Conservation (phyloP, 257 asterid species). For the Solanum chmielewskii region DNA sequence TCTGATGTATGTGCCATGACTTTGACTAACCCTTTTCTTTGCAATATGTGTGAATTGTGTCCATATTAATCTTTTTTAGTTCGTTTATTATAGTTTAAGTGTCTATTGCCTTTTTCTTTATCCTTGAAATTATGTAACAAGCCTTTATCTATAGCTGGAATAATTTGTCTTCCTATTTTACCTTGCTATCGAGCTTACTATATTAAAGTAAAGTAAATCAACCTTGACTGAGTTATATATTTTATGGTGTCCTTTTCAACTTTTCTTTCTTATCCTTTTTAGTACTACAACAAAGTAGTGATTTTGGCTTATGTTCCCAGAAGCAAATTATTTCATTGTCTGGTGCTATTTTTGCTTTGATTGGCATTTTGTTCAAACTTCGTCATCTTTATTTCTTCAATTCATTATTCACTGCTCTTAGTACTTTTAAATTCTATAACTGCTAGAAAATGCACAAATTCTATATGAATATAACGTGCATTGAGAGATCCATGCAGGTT, state of each 20-base stretch:
- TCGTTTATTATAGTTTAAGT: background rate
- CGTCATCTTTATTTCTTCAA: background rate
- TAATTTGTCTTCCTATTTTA: background rate
- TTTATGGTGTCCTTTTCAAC: background rate
- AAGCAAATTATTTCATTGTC: background rate
- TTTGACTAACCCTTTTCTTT: background rate
- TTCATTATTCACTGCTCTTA: background rate
- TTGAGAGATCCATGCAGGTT: conserved; percentile 30
- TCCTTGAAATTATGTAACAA: background rate
- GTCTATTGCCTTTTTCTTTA: background rate
- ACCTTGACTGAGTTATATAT: background rate
- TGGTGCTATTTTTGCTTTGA: background rate
- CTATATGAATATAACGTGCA: background rate
- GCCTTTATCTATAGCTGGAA: background rate
- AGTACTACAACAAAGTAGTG: background rate
- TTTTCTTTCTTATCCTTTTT: background rate
- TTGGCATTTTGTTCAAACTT: background rate
- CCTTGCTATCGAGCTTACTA: background rate
- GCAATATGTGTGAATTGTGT: background rate
- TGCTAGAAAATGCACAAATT: background rate
- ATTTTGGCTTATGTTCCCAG: background rate
- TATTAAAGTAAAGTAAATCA: background rate
- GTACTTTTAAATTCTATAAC: background rate
- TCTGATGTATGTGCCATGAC: conserved; percentile 63
- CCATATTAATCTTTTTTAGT: background rate